These are phyloP conservation scores for Acer campestre DNA, from an alignment of 345 rosid genomes.

Conservation along the genomic window DNA sequence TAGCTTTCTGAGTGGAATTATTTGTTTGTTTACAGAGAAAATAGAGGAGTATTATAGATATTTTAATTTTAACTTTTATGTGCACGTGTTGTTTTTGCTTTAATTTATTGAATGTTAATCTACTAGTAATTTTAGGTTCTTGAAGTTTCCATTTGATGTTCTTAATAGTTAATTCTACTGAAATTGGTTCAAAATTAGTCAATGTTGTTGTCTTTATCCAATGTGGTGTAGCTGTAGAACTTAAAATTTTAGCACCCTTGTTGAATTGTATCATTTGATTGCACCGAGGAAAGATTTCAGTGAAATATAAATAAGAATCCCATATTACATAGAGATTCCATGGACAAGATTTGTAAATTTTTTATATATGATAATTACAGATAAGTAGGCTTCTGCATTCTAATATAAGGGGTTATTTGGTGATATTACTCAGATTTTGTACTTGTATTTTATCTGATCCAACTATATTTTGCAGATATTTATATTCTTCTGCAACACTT, in stretches of 20 bases:
- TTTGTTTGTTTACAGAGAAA: not conserved
- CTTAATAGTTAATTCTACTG: not conserved
- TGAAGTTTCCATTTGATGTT: not conserved
- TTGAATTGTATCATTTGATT: not conserved
- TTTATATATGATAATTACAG: not conserved
- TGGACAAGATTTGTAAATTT: not conserved
- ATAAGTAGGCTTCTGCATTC: not conserved
- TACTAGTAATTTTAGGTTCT: not conserved
- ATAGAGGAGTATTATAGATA: not conserved
- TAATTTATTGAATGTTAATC: not conserved
- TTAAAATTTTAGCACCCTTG: not conserved
- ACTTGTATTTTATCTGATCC: not conserved
- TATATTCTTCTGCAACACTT: slow-evolving; percentile 22
- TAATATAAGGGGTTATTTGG: not conserved
- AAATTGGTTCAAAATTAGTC: not conserved
- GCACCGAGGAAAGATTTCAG: not conserved
- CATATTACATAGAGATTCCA: not conserved
- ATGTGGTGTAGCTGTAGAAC: not conserved
- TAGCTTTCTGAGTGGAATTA: not conserved
- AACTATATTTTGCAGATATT: slow-evolving; percentile 22
- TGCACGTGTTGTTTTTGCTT: slow-evolving; percentile 8
- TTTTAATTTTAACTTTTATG: not conserved
- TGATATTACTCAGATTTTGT: not conserved
- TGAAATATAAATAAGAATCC: not conserved
- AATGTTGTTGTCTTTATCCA: not conserved